Evolutionary conservation across 352 stramenopile species (phyloP).

Genomic region (Thraustochytrium aureum): DNA sequence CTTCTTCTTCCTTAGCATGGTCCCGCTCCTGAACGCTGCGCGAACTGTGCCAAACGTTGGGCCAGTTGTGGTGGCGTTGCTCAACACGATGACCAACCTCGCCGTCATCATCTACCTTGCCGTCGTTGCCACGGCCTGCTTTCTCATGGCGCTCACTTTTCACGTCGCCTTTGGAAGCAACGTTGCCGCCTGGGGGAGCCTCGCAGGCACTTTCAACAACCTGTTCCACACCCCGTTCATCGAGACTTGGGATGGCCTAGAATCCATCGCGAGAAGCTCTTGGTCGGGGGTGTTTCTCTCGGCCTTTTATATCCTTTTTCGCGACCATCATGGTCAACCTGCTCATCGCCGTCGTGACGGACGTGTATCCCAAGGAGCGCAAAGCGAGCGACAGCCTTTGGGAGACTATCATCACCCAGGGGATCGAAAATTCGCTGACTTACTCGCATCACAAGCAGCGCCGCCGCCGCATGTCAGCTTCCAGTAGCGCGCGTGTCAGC

Average conservation of each 20-base stretch:
- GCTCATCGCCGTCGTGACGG: conserved; percentile 48
- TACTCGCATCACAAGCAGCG: not conserved
- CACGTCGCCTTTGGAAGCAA: conserved; percentile 35
- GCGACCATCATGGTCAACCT: conserved; percentile 40
- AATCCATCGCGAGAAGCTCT: not conserved
- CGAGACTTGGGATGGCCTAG: conserved; percentile 8
- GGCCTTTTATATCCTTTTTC: conserved; percentile 42
- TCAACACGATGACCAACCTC: conserved; percentile 33
- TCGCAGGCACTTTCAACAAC: conserved; percentile 8
- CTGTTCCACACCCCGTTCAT: conserved; percentile 48
- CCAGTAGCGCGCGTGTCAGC: not conserved
- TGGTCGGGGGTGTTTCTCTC: conserved; percentile 12
- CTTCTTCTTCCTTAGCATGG: conserved; percentile 26
- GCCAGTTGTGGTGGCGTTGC: conserved; percentile 25
- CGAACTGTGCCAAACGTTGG: conserved; percentile 22
- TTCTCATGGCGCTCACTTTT: conserved; percentile 30
- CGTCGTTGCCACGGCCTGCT: conserved; percentile 32
- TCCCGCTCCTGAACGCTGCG: conserved; percentile 13
- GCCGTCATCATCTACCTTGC: conserved; percentile 47
- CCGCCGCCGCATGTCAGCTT: not conserved
- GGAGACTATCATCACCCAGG: conserved; percentile 40
- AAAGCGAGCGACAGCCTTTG: conserved; percentile 46
- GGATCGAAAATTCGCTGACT: conserved; percentile 4
- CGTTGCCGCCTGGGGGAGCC: not conserved
- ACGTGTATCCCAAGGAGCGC: conserved; percentile 43